A percentile compares a stretch with the other conserved stretches of the same genome.
phyloP scores from a whole-genome alignment of 2,329 filamentous ascomycete species.

The Kalmusia sp. region DNA sequence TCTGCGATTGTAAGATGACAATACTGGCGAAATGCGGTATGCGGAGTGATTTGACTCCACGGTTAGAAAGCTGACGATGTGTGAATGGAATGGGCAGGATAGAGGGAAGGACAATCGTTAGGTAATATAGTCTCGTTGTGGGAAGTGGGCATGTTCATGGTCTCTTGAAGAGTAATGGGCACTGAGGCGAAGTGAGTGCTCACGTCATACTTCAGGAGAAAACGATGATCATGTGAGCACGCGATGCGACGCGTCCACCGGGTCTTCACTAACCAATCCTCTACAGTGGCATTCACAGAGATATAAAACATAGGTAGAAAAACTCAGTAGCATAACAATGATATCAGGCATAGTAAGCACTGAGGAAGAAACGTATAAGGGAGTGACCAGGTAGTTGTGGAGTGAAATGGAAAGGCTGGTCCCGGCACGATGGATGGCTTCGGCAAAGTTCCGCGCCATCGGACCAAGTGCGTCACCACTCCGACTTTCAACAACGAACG shows the following conservation, averaged over 20 bases:
- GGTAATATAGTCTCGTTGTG: neutral
- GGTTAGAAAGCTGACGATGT: neutral
- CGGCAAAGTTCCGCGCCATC: conserved; percentile 5
- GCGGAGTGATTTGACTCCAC: neutral
- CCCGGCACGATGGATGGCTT: neutral
- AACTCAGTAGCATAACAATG: neutral
- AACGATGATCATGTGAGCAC: neutral
- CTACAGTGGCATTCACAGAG: neutral
- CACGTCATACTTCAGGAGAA: neutral
- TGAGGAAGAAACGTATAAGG: neutral
- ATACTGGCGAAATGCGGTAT: neutral
- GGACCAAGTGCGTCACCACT: conserved; percentile 5
- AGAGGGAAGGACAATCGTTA: neutral
- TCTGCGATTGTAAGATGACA: neutral
- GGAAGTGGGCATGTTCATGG: neutral
- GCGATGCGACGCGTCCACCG: neutral
- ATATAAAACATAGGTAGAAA: neutral
- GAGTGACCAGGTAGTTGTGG: neutral
- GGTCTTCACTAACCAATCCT: neutral
- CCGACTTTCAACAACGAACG: too few relatives aligned
- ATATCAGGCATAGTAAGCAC: too few relatives aligned
- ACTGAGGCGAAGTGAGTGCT: neutral
- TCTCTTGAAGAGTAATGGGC: neutral
- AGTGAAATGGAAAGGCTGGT: neutral
- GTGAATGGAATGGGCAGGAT: too few relatives aligned